These are phyloP conservation scores for Graphium sp. DNA, from an alignment of 2,329 filamentous ascomycete genomes.

Conservation along the genomic window DNA sequence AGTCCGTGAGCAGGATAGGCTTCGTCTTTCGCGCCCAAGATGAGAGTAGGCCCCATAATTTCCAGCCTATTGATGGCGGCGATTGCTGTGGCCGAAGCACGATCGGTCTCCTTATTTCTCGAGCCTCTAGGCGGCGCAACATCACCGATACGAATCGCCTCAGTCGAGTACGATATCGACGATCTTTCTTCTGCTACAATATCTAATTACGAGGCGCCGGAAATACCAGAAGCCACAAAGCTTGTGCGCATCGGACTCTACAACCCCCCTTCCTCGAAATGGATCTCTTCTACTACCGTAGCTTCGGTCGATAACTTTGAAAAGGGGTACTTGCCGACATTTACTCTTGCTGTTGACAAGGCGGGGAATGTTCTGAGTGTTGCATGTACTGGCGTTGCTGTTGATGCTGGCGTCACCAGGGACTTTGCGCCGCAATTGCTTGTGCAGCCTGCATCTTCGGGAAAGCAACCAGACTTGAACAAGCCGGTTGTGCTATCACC, in stretches of 20 bases:
- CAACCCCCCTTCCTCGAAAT: slow-evolving; percentile 24
- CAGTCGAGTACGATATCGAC: slow-evolving; percentile 35
- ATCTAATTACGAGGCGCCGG: slow-evolving; percentile 37
- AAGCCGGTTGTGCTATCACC: slow-evolving; percentile 44
- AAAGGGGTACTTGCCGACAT: slow-evolving; percentile 42
- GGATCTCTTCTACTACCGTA: slow-evolving; percentile 38
- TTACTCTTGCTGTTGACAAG: slow-evolving; percentile 29
- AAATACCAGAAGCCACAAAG: slow-evolving; percentile 23
- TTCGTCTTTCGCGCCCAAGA: too few relatives aligned
- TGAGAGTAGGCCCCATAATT: too few relatives aligned
- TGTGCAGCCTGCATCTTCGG: slow-evolving; percentile 27
- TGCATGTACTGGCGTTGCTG: slow-evolving; percentile 33
- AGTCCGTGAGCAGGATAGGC: too few relatives aligned
- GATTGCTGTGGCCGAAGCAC: too few relatives aligned
- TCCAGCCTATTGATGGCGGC: too few relatives aligned
- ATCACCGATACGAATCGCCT: too few relatives aligned
- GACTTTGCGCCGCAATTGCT: slow-evolving; percentile 46
- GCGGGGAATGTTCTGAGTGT: slow-evolving; percentile 29
- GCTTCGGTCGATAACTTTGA: slow-evolving; percentile 38
- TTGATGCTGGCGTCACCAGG: slow-evolving; percentile 47
- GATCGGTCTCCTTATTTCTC: too few relatives aligned
- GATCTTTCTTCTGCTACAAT: slow-evolving; percentile 26
- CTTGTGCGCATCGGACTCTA: slow-evolving; percentile 43
- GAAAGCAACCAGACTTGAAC: slow-evolving; percentile 42
- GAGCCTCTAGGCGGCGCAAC: too few relatives aligned